Evolutionary conservation across 805 yeast genomes (phyloP), one percentile per base, ranked within the genome.

Genomic region (Starmerella geochares): DNA sequence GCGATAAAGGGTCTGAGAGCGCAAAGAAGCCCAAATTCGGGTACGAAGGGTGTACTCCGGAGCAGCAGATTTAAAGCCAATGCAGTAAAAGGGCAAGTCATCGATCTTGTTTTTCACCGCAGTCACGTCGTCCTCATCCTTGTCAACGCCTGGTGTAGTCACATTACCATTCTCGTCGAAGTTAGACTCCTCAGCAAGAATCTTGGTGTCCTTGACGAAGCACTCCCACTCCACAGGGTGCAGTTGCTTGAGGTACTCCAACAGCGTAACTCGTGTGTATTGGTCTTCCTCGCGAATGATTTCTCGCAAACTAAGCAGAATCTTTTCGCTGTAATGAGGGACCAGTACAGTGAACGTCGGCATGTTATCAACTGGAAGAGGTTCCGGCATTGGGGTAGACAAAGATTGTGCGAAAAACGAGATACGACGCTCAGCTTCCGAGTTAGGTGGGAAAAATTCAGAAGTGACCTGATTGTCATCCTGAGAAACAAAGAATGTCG

Each of bases 341-440:
- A 90, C 83, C 68, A 90, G 74, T 20, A 92, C 97, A 35, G 98
- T 88, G 69, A 92, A 92, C 11, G 97, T 90, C 58, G 99, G 99
- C 98, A 92, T 92, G 75, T 90, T 90, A 70, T 92, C 98, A 60
- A 94, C 97, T 39, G 99, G 98, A 65, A 92, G 75, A 55, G 99
- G 97, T 72, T 92, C 98, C 56, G 96, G 95, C 62, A 92, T 88
- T 60, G 98, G 98, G 53, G 98, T 92, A 47, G 98, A 94, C 69
- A 92, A 76, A 10, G 97, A 88, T 71, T 92, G 98, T 52, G 99
- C 99, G 73, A 92, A 92, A 83, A 94, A 92, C 52, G 96, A 86
- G 61, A 92, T 88, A 77, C 99, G 92, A 76, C 98, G 88, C 74
- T 94, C 98, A 57, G 99, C 98, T 71, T 92, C 99, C 40, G 96